Conservation (phyloP, 2,329 filamentous ascomycete genomes). For the Diaporthe helianthi region DNA sequence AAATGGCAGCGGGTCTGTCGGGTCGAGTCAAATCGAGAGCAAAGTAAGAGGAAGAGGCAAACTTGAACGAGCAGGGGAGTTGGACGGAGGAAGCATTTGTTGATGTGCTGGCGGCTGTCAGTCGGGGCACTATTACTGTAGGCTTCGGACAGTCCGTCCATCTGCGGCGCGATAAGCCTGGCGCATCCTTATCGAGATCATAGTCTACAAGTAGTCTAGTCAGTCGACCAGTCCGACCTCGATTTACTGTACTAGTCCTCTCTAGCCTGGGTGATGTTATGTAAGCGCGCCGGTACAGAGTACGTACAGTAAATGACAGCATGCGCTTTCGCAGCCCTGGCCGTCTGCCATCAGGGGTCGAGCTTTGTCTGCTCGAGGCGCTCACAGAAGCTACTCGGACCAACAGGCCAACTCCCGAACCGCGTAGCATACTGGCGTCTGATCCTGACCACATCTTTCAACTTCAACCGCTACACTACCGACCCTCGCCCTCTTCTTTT, state of each 20-base stretch:
- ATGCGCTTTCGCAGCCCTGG: slow-evolving; percentile 14
- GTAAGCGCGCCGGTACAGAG: slow-evolving; percentile 11
- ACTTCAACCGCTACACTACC: no score
- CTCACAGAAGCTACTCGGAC: slow-evolving; percentile 8
- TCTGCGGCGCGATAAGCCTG: slow-evolving; percentile 19
- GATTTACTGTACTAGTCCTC: no score
- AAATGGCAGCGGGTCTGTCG: background rate
- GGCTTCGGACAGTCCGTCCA: slow-evolving; percentile 19
- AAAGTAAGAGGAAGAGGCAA: background rate
- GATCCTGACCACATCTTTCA: background rate
- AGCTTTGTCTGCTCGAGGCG: slow-evolving; percentile 16
- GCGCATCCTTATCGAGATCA: slow-evolving; percentile 16
- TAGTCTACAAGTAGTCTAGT: no score
- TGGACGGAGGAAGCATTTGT: background rate
- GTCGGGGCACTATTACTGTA: slow-evolving; percentile 7
- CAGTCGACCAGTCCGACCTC: no score
- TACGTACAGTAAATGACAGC: slow-evolving; percentile 32
- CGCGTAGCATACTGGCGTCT: slow-evolving; percentile 18
- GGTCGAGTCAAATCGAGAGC: background rate
- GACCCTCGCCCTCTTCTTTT: background rate
- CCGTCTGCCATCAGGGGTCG: slow-evolving; percentile 13
- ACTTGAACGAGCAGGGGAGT: background rate
- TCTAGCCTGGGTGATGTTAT: background rate
- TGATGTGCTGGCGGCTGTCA: slow-evolving; percentile 22
- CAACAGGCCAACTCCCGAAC: slow-evolving; percentile 12